These are phyloP conservation scores for Metrosideros polymorpha DNA, from an alignment of 441 rosid species.

Conservation along the genomic window DNA sequence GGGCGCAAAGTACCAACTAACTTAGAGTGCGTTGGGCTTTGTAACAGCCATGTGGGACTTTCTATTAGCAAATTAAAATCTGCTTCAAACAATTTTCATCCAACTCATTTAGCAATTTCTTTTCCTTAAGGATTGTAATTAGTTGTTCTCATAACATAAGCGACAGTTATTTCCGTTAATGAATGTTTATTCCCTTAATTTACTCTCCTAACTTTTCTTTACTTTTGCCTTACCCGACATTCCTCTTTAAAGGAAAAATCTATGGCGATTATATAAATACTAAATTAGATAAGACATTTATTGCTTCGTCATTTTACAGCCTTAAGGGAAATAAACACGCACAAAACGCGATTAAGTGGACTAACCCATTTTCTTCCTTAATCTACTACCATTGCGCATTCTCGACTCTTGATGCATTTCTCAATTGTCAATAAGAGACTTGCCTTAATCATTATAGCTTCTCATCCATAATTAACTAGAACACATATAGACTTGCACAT, in stretches of 20 bases:
- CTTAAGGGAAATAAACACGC: not conserved
- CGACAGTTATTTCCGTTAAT: not conserved
- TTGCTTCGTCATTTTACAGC: not conserved
- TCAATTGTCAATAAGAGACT: not conserved
- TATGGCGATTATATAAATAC: not conserved
- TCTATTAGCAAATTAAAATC: not conserved
- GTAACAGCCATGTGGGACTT: not conserved
- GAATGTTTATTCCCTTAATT: not conserved
- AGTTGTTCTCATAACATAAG: too few relatives aligned
- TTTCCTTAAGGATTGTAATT: too few relatives aligned
- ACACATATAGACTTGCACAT: too few relatives aligned
- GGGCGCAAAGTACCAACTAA: too few relatives aligned
- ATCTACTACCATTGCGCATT: not conserved
- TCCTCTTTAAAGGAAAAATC: not conserved
- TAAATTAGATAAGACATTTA: not conserved
- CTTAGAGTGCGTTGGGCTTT: too few relatives aligned
- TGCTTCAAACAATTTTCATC: not conserved
- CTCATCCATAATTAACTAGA: too few relatives aligned
- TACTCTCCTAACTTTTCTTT: too few relatives aligned
- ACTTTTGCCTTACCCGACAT: not conserved
- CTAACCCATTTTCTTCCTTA: not conserved
- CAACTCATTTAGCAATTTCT: not conserved
- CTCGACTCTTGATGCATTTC: not conserved
- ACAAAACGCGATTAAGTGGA: not conserved
- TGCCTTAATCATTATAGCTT: too few relatives aligned